Evolutionary conservation across 148 eudicot genomes (phyloP).

Genomic region (Rhododendron molle): DNA sequence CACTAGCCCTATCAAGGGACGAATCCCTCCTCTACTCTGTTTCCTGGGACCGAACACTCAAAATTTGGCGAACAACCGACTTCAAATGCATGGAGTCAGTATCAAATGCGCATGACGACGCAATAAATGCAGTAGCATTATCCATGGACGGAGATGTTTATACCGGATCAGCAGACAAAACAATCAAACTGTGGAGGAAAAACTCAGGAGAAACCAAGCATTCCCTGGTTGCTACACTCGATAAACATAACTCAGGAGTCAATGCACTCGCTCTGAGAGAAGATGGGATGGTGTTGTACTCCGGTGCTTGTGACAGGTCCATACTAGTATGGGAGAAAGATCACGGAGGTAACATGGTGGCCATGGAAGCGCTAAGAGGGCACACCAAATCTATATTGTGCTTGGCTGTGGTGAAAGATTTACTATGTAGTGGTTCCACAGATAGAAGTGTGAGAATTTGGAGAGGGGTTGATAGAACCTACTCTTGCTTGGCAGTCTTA

Average conservation of each 20-base stretch:
- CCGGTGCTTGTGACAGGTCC: slow-evolving; percentile 68
- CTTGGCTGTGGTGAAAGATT: slow-evolving; percentile 38
- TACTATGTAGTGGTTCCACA: slow-evolving; percentile 78
- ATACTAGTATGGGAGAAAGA: slow-evolving; percentile 68
- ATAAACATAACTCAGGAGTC: slow-evolving; percentile 65
- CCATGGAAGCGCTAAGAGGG: slow-evolving; percentile 53
- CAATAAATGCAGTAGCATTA: slow-evolving; percentile 64
- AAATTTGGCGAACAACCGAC: slow-evolving; percentile 61
- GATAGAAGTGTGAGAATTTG: slow-evolving; percentile 82
- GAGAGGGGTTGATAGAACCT: slow-evolving; percentile 42
- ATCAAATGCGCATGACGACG: slow-evolving; percentile 76
- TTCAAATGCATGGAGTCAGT: slow-evolving; percentile 83
- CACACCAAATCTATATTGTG: slow-evolving; percentile 70
- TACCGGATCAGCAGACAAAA: slow-evolving; percentile 84
- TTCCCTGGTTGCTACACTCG: slow-evolving; percentile 40
- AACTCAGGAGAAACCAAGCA: slow-evolving; percentile 40
- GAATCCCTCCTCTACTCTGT: slow-evolving; percentile 69
- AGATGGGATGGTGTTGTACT: slow-evolving; percentile 58
- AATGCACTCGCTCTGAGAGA: slow-evolving; percentile 66
- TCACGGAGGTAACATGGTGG: slow-evolving; percentile 34
- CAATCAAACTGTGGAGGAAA: slow-evolving; percentile 71
- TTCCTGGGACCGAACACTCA: slow-evolving; percentile 85
- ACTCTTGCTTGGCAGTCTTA: slow-evolving; percentile 62
- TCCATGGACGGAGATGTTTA: slow-evolving; percentile 52
- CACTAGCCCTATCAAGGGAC: slow-evolving; percentile 56